phyloP scores from a whole-genome alignment of 2,329 filamentous ascomycete species.

The Cordyceps sp. region DNA sequence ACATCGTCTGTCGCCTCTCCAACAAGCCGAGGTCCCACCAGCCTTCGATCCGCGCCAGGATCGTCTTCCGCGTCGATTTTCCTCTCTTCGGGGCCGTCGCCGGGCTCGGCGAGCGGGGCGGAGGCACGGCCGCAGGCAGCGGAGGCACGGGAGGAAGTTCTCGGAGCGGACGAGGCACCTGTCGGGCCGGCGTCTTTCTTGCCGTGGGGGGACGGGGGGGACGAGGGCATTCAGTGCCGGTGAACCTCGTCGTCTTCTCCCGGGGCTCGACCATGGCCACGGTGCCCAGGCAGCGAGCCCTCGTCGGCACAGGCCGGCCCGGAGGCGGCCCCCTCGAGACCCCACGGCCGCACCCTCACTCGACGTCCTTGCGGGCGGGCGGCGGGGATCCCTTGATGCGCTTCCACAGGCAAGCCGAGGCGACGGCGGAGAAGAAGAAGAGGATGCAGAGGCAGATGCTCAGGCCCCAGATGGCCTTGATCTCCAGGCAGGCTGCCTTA shows the following conservation, averaged over 20 bases:
- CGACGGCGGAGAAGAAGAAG: constrained; percentile 46
- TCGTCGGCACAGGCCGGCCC: constrained; percentile 6
- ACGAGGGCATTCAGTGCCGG: constrained; percentile 14
- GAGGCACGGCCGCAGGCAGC: neutral
- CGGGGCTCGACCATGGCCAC: constrained; percentile 16
- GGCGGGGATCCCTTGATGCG: constrained; percentile 27
- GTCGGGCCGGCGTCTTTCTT: constrained; percentile 7
- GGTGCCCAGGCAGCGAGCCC: constrained; percentile 19
- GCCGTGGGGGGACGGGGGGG: constrained; percentile 21
- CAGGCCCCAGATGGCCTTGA: constrained; percentile 79
- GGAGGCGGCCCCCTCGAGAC: constrained; percentile 8
- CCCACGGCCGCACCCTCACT: constrained; percentile 32
- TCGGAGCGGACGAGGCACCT: constrained; percentile 11
- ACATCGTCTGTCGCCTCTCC: constrained; percentile 24
- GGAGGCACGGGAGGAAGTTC: constrained; percentile 14
- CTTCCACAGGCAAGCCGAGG: constrained; percentile 45
- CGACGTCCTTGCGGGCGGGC: constrained; percentile 27
- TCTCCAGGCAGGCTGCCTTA: constrained; percentile 57
- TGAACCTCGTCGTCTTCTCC: constrained; percentile 8
- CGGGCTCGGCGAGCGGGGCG: constrained; percentile 1
- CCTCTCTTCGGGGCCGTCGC: constrained; percentile 6
- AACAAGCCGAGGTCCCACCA: constrained; percentile 38
- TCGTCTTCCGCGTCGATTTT: constrained; percentile 25
- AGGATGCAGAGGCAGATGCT: constrained; percentile 62
- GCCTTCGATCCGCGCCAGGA: constrained; percentile 30